Evolutionary conservation across 2,329 filamentous ascomycete species (phyloP).

Genomic region (Zymoseptoria pseudotritici): DNA sequence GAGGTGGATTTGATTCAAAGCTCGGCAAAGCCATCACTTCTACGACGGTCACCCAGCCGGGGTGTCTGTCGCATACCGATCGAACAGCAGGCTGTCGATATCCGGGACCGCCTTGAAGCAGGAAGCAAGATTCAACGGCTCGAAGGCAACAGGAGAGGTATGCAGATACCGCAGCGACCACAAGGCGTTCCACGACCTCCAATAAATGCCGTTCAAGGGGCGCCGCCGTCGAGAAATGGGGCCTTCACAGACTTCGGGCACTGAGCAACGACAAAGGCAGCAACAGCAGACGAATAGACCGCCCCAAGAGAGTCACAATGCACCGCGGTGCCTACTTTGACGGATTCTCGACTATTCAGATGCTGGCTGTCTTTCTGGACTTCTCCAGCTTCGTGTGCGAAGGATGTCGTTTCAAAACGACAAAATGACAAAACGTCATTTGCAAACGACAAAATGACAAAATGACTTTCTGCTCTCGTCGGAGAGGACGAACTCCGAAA

Average conservation of each 20-base stretch:
- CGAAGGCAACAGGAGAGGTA: not conserved
- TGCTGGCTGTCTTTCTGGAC: too few relatives aligned
- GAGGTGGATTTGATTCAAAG: too few relatives aligned
- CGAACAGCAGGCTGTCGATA: not conserved
- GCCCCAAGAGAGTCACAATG: constrained; percentile 13
- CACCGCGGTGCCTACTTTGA: constrained; percentile 13
- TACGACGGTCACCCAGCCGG: not conserved
- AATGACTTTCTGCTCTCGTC: too few relatives aligned
- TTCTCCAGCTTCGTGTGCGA: too few relatives aligned
- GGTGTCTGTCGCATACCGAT: not conserved
- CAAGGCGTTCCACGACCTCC: constrained; percentile 15
- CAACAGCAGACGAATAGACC: constrained; percentile 11
- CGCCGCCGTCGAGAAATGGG: constrained; percentile 15
- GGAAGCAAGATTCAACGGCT: not conserved
- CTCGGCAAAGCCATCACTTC: not conserved
- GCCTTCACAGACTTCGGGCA: constrained; percentile 23
- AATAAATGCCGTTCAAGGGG: constrained; percentile 14
- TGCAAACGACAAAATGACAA: too few relatives aligned
- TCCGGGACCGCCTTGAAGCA: not conserved
- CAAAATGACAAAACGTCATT: too few relatives aligned
- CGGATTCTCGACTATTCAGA: too few relatives aligned
- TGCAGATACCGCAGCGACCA: constrained; percentile 20
- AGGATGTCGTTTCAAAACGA: too few relatives aligned
- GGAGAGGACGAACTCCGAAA: too few relatives aligned
- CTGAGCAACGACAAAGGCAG: constrained; percentile 18